phyloP scores from a whole-genome alignment of 75 land plant species.

The Pinus taeda region DNA sequence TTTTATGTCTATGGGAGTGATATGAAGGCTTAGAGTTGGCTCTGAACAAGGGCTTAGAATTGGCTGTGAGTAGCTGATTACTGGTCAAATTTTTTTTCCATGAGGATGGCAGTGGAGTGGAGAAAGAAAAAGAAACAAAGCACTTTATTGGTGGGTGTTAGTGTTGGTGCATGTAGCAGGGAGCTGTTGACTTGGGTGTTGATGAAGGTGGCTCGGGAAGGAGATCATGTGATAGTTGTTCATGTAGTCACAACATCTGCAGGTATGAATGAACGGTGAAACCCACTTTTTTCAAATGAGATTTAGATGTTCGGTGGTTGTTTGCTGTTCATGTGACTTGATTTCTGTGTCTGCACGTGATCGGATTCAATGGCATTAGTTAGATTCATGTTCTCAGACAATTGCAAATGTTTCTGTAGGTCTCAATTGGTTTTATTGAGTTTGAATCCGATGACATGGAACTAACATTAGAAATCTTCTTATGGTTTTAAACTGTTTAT shows the following conservation, averaged over 20 bases:
- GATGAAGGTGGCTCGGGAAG: constrained; percentile 12
- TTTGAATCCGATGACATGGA: too few species aligned
- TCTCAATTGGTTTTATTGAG: too few species aligned
- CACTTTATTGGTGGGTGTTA: constrained; percentile 10
- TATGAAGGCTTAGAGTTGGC: too few species aligned
- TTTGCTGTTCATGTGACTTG: constrained; percentile 2
- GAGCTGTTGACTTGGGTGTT: constrained; percentile 9
- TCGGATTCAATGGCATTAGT: neutral
- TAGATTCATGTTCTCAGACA: neutral
- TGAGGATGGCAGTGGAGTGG: neutral
- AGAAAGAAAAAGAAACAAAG: neutral
- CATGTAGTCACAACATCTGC: neutral
- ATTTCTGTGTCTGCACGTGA: constrained; percentile 2
- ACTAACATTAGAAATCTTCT: too few species aligned
- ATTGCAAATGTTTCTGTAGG: too few species aligned
- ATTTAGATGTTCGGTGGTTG: too few species aligned
- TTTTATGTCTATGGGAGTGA: too few species aligned
- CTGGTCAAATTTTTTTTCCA: too few species aligned
- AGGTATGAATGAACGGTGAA: neutral
- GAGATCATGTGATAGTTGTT: constrained; percentile 16
- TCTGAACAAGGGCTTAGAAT: too few species aligned
- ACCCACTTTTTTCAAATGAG: too few species aligned
- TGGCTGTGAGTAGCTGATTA: too few species aligned
- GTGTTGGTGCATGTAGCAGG: constrained; percentile 2
- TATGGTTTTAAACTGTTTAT: too few species aligned